These are phyloP conservation scores for Lodderomyces jiufengensis DNA, from an alignment of 1,139 yeast genomes.

Conservation along the genomic window DNA sequence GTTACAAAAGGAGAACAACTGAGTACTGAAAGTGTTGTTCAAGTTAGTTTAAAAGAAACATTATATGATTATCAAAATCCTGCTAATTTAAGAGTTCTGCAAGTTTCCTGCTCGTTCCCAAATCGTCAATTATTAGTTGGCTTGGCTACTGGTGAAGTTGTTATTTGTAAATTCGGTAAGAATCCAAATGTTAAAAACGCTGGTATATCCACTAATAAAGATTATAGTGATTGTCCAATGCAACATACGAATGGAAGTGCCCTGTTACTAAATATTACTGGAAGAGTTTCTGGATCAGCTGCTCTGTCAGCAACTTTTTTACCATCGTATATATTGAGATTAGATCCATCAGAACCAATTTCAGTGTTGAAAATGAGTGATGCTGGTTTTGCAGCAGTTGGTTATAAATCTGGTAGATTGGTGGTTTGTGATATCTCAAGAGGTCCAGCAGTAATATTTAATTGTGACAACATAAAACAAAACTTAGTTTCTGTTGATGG, in stretches of 20 bases:
- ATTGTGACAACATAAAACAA: slow-evolving; percentile 40
- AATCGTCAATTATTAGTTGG: slow-evolving; percentile 76
- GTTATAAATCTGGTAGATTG: slow-evolving; percentile 71
- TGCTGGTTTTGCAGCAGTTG: slow-evolving; percentile 83
- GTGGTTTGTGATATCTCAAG: slow-evolving; percentile 72
- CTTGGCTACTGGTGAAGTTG: slow-evolving; percentile 67
- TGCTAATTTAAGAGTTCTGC: slow-evolving; percentile 42
- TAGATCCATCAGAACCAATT: slow-evolving; percentile 42
- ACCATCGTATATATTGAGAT: slow-evolving; percentile 51
- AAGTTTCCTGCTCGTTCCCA: slow-evolving; percentile 72
- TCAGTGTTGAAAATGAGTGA: slow-evolving; percentile 66
- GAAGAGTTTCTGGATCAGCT: slow-evolving; percentile 32
- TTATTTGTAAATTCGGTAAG: slow-evolving; percentile 69
- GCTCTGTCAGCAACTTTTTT: slow-evolving; percentile 46
- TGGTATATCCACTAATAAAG: slow-evolving; percentile 17
- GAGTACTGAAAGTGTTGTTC: slow-evolving; percentile 46
- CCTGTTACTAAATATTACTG: slow-evolving; percentile 28
- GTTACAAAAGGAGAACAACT: slow-evolving; percentile 73
- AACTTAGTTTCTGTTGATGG: slow-evolving; percentile 37
- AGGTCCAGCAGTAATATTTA: slow-evolving; percentile 76
- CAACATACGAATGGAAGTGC: slow-evolving; percentile 38
- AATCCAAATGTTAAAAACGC: slow-evolving; percentile 11
- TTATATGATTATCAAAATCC: slow-evolving; percentile 29
- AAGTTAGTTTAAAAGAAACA: slow-evolving; percentile 35
- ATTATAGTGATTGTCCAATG: slow-evolving; percentile 28